Percentiles rank a stretch among this genome's conserved stretches.
These are phyloP conservation scores for Diaporthe citri DNA, from an alignment of 2,329 filamentous ascomycete genomes.

Conservation along the genomic window DNA sequence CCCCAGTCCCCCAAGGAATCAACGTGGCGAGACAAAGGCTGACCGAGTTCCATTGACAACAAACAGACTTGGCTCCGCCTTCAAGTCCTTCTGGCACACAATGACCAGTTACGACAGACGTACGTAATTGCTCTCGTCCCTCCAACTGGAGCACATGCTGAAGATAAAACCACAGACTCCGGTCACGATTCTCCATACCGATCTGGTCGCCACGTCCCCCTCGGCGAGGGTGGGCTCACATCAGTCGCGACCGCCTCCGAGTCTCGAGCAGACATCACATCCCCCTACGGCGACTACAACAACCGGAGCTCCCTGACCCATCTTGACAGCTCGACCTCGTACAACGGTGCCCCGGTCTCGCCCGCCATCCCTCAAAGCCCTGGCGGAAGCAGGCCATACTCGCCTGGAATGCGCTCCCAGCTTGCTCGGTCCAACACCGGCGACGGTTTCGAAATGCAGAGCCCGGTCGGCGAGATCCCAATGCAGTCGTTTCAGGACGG, in stretches of 20 bases:
- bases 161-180: constrained; percentile 77
- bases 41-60: constrained; percentile 21
- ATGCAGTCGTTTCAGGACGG: constrained; percentile 98
- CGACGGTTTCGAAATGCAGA: constrained; percentile 78
- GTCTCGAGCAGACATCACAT: constrained; percentile 86
- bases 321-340: constrained; percentile 69
- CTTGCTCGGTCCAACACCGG: constrained; percentile 74
- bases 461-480: constrained; percentile 83
- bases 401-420: constrained; percentile 88
- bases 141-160: constrained; percentile 39
- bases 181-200: constrained; percentile 93
- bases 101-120: constrained; percentile 80
- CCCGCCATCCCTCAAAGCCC: constrained; percentile 63
- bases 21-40: constrained; percentile 29
- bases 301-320: constrained; percentile 63
- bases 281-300: constrained; percentile 81
- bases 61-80: constrained; percentile 75
- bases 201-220: constrained; percentile 88
- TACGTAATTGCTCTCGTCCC: constrained; percentile 55
- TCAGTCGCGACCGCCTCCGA: constrained; percentile 91
- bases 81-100: constrained; percentile 95
- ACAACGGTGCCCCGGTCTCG: constrained; percentile 67
- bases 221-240: constrained; percentile 79
- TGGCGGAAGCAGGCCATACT: constrained; percentile 80
- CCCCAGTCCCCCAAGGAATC: background rate